These are phyloP conservation scores for Albugo laibachii DNA, from an alignment of 352 stramenopile species.

Conservation along the genomic window DNA sequence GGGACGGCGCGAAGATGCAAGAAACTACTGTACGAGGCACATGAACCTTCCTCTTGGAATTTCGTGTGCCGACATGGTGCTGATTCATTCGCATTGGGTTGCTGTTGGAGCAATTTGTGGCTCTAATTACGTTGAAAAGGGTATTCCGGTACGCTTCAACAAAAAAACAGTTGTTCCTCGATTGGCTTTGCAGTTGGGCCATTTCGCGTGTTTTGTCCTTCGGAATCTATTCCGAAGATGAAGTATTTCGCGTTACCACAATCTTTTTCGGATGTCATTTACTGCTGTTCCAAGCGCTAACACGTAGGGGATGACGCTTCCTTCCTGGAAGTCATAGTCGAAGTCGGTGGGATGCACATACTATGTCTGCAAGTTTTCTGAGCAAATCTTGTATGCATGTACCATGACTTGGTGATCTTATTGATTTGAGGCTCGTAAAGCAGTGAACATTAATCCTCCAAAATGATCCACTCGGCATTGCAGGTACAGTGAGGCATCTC, in stretches of 20 bases:
- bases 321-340: too few relatives aligned
- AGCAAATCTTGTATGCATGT: too few relatives aligned
- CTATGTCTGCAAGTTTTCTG: too few relatives aligned
- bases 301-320: constrained; percentile 5
- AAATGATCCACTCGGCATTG: too few relatives aligned
- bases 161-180: constrained; percentile 65
- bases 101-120: constrained; percentile 67
- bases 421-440: too few relatives aligned
- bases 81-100: constrained; percentile 64
- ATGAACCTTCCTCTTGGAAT: constrained; percentile 50
- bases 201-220: constrained; percentile 49
- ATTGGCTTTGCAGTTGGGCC: constrained; percentile 64
- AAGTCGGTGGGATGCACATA: too few relatives aligned
- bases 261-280: constrained; percentile 49
- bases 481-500: too few relatives aligned
- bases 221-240: constrained; percentile 49
- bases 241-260: constrained; percentile 68
- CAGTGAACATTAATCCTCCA: too few relatives aligned
- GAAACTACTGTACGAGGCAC: constrained; percentile 51
- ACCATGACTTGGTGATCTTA: too few relatives aligned
- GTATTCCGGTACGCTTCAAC: constrained; percentile 70
- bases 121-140: constrained; percentile 30
- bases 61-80: constrained; percentile 65
- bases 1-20: constrained; percentile 60
- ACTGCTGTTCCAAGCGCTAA: constrained; percentile 46